Conservation (phyloP, 2,329 filamentous ascomycete species). For the Penicillium sp. region DNA sequence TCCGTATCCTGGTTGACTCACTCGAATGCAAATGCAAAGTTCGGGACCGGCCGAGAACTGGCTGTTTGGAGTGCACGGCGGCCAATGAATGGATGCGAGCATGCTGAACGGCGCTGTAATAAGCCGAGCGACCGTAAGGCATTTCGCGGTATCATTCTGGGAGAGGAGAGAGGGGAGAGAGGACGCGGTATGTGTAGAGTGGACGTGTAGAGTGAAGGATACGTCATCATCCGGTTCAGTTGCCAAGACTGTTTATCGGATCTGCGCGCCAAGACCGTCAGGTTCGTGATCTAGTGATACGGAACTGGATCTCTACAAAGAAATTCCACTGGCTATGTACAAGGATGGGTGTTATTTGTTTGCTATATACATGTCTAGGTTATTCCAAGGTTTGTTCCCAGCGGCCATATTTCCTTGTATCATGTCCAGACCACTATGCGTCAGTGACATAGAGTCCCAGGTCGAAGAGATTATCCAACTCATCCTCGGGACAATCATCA, state of each 20-base stretch:
- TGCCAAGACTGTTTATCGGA: neutral
- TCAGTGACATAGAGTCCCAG: constrained; percentile 4
- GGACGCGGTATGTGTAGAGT: neutral
- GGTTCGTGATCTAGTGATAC: too few relatives aligned
- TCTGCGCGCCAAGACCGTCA: neutral
- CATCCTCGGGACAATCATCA: constrained; percentile 7
- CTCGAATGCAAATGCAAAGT: constrained; percentile 51
- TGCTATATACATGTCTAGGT: too few relatives aligned
- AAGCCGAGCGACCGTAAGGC: constrained; percentile 30
- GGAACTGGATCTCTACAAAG: too few relatives aligned
- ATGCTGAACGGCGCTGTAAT: constrained; percentile 26
- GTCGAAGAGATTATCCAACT: constrained; percentile 3
- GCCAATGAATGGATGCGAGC: constrained; percentile 17
- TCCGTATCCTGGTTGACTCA: constrained; percentile 28
- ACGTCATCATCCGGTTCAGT: constrained; percentile 6
- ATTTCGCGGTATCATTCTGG: constrained; percentile 29
- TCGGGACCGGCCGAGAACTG: constrained; percentile 34
- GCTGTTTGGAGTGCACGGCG: constrained; percentile 33
- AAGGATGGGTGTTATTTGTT: too few relatives aligned
- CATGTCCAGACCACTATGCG: neutral
- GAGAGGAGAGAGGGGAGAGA: neutral
- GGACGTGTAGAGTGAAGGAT: neutral
- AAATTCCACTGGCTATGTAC: too few relatives aligned
- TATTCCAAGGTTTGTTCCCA: too few relatives aligned
- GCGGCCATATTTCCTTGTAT: neutral